phyloP scores from a whole-genome alignment of 164 flowering plant genomes.

The Aristolochia contorta region DNA sequence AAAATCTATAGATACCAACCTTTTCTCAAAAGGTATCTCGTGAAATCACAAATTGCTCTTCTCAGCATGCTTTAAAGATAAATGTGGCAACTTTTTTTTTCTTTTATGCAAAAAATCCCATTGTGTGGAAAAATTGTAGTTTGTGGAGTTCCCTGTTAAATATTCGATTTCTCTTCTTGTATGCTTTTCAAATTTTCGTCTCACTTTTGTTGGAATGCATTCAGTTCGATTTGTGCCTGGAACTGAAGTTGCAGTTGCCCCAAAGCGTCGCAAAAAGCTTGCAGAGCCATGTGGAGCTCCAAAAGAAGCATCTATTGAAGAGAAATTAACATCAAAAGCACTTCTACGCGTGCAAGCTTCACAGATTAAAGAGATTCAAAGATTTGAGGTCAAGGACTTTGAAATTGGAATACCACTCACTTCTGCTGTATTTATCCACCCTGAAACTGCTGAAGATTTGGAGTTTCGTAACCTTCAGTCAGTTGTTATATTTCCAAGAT shows the following conservation, averaged over 20 bases:
- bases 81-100: background rate
- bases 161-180: too few species aligned
- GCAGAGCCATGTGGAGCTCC: slow-evolving; percentile 17
- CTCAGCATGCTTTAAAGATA: background rate
- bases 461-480: slow-evolving; percentile 40
- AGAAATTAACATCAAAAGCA: slow-evolving; percentile 28
- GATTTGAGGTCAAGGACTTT: slow-evolving; percentile 33
- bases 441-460: slow-evolving; percentile 64
- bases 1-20: too few species aligned
- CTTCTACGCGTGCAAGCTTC: slow-evolving; percentile 73
- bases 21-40: background rate
- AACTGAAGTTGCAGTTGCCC: slow-evolving; percentile 93
- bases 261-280: slow-evolving; percentile 61
- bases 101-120: background rate
- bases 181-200: background rate
- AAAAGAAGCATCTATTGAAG: slow-evolving; percentile 7
- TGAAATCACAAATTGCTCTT: background rate
- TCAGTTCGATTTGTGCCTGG: slow-evolving; percentile 93
- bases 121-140: background rate
- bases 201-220: slow-evolving; percentile 4
- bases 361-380: slow-evolving; percentile 29
- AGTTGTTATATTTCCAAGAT: slow-evolving; percentile 50
- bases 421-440: slow-evolving; percentile 67
- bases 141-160: background rate
- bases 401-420: slow-evolving; percentile 59